These are phyloP conservation scores for Cryomyces minteri DNA, from an alignment of 495 filamentous ascomycete genomes.

Conservation along the genomic window DNA sequence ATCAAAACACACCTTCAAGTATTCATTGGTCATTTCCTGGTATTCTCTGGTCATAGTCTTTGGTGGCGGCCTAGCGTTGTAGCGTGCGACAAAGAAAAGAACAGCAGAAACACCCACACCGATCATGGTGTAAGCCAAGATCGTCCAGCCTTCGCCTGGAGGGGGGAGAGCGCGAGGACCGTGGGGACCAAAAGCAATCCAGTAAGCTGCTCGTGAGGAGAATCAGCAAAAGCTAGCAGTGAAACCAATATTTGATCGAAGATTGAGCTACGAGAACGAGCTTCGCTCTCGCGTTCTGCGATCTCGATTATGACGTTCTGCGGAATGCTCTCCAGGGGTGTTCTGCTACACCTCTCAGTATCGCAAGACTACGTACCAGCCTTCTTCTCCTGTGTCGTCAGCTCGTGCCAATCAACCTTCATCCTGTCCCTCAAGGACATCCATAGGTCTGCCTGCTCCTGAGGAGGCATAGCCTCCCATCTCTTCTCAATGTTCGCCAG, in stretches of 20 bases:
- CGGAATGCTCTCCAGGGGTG: no score
- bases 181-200: slow-evolving; percentile 92
- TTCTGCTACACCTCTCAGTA: no score
- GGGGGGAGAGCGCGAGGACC: slow-evolving; percentile 69
- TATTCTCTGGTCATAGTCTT: slow-evolving; percentile 88
- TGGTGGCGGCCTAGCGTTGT: slow-evolving; percentile 43
- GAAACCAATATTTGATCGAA: no score
- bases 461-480: slow-evolving; percentile 91
- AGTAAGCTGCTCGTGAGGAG: slow-evolving; percentile 55
- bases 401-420: slow-evolving; percentile 89
- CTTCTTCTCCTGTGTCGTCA: slow-evolving; percentile 95
- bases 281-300: no score
- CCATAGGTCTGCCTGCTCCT: slow-evolving; percentile 98
- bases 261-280: no score
- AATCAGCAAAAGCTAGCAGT: not conserved
- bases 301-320: no score
- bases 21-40: slow-evolving; percentile 84
- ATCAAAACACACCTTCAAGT: slow-evolving; percentile 47
- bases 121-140: slow-evolving; percentile 48
- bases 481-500: slow-evolving; percentile 97
- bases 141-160: slow-evolving; percentile 60
- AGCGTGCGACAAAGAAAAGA: slow-evolving; percentile 15
- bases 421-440: slow-evolving; percentile 94
- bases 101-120: slow-evolving; percentile 22
- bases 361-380: slow-evolving; percentile 52